Evolutionary conservation across 257 asterid species (phyloP).

Genomic region (Petunia axillaris): DNA sequence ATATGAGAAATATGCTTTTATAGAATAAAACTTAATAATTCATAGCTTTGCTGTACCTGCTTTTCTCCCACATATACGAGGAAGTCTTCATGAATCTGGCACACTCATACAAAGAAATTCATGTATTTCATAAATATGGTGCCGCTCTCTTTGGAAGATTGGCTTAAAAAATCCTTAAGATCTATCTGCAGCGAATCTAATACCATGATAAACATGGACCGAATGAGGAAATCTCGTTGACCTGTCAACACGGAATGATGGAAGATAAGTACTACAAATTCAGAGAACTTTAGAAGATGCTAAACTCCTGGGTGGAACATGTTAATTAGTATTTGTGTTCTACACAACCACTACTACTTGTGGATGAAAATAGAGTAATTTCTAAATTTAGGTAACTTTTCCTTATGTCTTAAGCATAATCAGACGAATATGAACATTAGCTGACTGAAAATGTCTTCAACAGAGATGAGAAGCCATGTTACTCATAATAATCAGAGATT

Average conservation of each 20-base stretch:
- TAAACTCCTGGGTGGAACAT: background rate
- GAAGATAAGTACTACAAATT: background rate
- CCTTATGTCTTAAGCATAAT: background rate
- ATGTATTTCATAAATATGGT: background rate
- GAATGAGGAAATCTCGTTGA: background rate
- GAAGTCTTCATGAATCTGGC: background rate
- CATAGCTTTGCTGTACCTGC: background rate
- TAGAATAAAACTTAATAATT: background rate
- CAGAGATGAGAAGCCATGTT: background rate
- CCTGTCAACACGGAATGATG: slow-evolving; percentile 6
- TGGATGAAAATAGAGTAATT: background rate
- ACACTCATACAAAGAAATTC: background rate
- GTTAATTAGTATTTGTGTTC: background rate
- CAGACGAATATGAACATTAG: background rate
- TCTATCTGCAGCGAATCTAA: background rate
- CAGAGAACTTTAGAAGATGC: background rate
- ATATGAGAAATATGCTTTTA: background rate
- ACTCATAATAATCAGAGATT: background rate
- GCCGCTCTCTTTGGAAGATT: background rate
- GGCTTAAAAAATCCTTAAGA: slow-evolving; percentile 11
- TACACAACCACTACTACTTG: background rate
- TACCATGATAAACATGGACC: slow-evolving; percentile 14
- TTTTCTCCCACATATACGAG: background rate
- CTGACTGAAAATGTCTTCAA: background rate
- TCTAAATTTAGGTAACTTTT: background rate